Evolutionary conservation across 2,329 filamentous ascomycete species (phyloP).

Genomic region (Thermothelomyces thermophilus): DNA sequence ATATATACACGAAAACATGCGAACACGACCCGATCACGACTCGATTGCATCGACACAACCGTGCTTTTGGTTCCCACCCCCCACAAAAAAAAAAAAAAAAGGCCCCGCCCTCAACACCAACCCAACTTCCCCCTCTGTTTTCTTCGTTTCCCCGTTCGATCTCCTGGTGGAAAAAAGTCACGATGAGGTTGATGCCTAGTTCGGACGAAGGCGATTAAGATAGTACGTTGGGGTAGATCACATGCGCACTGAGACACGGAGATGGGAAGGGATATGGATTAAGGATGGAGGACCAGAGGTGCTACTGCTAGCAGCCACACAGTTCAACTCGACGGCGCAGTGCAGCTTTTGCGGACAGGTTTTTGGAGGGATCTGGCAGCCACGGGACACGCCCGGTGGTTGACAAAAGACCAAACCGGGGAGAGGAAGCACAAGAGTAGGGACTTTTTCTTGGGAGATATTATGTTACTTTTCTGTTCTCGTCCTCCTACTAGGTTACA

Average conservation of each 20-base stretch:
- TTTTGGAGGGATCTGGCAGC: too few relatives aligned
- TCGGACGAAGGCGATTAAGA: neutral
- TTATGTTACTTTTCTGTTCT: too few relatives aligned
- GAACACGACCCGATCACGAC: slow-evolving; percentile 6
- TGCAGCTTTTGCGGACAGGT: too few relatives aligned
- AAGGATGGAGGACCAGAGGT: neutral
- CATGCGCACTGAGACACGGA: neutral
- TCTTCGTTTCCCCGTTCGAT: neutral
- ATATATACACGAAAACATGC: neutral
- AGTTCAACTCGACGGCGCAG: neutral
- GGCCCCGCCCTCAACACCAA: too few relatives aligned
- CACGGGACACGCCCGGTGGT: too few relatives aligned
- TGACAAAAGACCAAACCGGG: too few relatives aligned
- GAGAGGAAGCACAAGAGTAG: too few relatives aligned
- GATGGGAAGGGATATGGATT: neutral
- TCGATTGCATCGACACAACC: slow-evolving; percentile 5
- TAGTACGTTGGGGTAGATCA: neutral
- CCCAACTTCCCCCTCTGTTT: too few relatives aligned
- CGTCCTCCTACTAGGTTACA: too few relatives aligned
- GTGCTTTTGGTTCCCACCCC: too few relatives aligned
- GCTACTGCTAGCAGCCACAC: neutral
- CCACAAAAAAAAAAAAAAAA: too few relatives aligned
- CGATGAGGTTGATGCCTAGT: neutral
- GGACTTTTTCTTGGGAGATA: too few relatives aligned
- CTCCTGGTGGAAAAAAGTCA: neutral